These are phyloP conservation scores for Coleophoma crateriformis DNA, from an alignment of 2,329 filamentous ascomycete genomes.

Conservation along the genomic window DNA sequence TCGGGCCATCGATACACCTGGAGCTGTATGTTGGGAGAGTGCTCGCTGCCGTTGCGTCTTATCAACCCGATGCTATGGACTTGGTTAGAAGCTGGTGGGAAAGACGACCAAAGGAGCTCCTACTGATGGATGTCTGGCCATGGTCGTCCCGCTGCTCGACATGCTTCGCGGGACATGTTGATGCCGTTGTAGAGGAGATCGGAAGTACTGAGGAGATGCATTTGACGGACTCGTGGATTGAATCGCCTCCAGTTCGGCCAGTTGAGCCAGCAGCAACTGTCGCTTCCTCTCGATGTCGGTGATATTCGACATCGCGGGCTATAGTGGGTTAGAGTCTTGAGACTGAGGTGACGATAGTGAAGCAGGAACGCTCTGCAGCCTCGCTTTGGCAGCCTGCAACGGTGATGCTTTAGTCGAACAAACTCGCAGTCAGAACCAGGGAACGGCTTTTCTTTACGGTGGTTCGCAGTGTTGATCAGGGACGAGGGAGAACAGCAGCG, in stretches of 20 bases:
- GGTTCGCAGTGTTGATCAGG: not conserved
- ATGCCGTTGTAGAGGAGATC: slow-evolving; percentile 21
- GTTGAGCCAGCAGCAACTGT: slow-evolving; percentile 17
- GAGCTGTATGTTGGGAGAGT: slow-evolving; percentile 22
- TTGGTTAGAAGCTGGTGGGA: slow-evolving; percentile 15
- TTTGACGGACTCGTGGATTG: slow-evolving; percentile 8
- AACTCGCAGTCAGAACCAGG: not conserved
- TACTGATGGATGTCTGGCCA: slow-evolving; percentile 21
- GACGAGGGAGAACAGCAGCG: not conserved
- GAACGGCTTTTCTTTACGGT: not conserved
- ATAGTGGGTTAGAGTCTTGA: not conserved
- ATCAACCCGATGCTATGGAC: slow-evolving; percentile 20
- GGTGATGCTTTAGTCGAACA: not conserved
- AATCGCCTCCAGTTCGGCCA: slow-evolving; percentile 21
- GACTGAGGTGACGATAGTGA: not conserved
- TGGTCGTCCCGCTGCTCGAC: slow-evolving; percentile 20
- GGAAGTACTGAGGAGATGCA: slow-evolving; percentile 8
- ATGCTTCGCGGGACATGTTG: slow-evolving; percentile 23
- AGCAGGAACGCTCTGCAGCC: not conserved
- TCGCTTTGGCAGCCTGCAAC: not conserved
- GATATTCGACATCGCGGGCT: not conserved
- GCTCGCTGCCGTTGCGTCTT: slow-evolving; percentile 12
- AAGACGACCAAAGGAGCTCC: slow-evolving; percentile 10
- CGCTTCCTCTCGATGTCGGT: slow-evolving; percentile 10
- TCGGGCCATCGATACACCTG: slow-evolving; percentile 18